A percentile compares a stretch with the other conserved stretches of the same genome.
phyloP scores from a whole-genome alignment of 192 early-diverging fungal species.

The Backusella tarrabulga region DNA sequence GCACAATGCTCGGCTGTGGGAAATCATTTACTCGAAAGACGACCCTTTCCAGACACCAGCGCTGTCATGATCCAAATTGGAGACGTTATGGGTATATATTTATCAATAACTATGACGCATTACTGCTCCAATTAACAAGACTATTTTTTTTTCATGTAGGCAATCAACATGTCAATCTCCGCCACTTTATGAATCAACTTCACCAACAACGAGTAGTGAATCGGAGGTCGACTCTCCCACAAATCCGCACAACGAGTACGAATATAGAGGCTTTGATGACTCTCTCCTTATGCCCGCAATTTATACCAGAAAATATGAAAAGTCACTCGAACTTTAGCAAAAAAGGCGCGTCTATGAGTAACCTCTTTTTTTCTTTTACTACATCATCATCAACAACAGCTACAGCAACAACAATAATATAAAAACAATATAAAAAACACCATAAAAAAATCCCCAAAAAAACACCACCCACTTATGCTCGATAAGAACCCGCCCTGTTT shows the following conservation, averaged over 20 bases:
- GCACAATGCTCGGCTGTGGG: conserved; percentile 58
- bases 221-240: conserved; percentile 2
- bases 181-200: neutral
- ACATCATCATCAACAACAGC: neutral
- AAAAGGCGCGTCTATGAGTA: neutral
- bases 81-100: conserved; percentile 14
- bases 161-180: neutral
- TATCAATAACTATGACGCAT: neutral
- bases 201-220: conserved; percentile 15
- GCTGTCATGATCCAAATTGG: conserved; percentile 42
- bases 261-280: neutral
- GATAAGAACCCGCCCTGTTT: neutral
- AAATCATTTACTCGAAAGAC: conserved; percentile 66
- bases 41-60: conserved; percentile 54
- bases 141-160: neutral
- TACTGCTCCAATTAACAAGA: neutral
- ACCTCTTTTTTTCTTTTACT: neutral
- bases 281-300: neutral
- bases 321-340: neutral
- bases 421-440: neutral
- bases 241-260: neutral
- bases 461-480: neutral
- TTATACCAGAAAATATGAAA: neutral
- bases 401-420: neutral
- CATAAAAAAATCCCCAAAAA: neutral